Evolutionary conservation across 208 protist species (phyloP), one percentile per base, ranked within the genome.

Genomic region (Strigomonas galati): DNA sequence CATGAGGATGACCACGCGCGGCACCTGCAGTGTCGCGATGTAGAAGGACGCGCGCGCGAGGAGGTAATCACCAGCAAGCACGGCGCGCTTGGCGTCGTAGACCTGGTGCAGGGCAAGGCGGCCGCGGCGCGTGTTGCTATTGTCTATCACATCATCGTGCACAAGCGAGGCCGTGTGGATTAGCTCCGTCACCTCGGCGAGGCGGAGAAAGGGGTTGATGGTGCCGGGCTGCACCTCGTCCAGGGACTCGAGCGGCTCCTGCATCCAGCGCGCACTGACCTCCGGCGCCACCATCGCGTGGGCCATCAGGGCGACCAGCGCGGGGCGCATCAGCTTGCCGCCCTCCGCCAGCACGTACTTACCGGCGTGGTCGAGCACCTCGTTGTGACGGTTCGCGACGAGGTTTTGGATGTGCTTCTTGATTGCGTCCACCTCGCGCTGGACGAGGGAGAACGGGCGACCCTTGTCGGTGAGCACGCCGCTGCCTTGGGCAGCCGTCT

Each of bases 71-170:
- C 96, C 96, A 19, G 93, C 91, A 12, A 98, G 79, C 24, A 98
- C 93, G 0, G 94, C 89, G 10, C 84, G 71, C 71, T 94, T 95
- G 17, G 86, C 81, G 55, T 92, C 93, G 69, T 93, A 88, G 28
- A 89, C 78, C 27, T 75, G 68, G 69, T 97, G 88, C n/a, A 96
- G 74, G 0, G 92, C 79, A 0, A 80, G 74, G 10, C 86, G 66
- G 17, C 94, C 92, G n/a, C 97, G 83, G 62, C 97, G 91, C 10
- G 87, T 98, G 43, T 93, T 84, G 27, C 91, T 89, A 26, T 93
- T 84, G 67, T 98, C 97, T 59, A 98, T 92, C 15, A 98, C 94
- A 74, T 98, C 97, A 71, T 98, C 97, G 65, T 98, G 97, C n/a
- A 98, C 84, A 14, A 98, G 87, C 24, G 86, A 95, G 23, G 97